These are phyloP conservation scores for Solanum infundibuliforme DNA, from an alignment of 257 asterid species.

Conservation along the genomic window DNA sequence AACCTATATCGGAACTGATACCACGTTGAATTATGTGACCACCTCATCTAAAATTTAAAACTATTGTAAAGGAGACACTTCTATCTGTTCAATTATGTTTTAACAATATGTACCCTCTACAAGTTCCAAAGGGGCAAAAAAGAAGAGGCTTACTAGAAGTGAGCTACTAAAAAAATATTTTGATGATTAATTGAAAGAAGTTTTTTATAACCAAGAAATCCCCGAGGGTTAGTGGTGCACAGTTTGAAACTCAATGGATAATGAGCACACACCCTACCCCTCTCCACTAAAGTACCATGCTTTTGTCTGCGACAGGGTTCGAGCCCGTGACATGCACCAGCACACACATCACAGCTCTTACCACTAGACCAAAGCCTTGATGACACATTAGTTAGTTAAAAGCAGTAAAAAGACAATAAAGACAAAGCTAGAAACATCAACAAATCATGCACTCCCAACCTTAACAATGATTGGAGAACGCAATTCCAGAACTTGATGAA, in stretches of 20 bases:
- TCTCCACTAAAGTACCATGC: background rate
- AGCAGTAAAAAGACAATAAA: background rate
- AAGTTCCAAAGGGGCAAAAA: background rate
- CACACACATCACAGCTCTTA: background rate
- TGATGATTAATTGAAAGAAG: background rate
- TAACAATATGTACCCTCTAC: background rate
- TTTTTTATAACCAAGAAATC: background rate
- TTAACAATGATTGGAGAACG: conserved; percentile 88
- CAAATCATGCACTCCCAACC: conserved; percentile 31
- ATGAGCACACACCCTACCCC: background rate
- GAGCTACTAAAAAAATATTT: background rate
- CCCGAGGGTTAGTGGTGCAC: background rate
- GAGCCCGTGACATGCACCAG: background rate
- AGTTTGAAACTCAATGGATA: background rate
- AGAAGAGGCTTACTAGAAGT: background rate
- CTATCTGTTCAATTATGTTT: background rate
- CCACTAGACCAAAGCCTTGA: background rate
- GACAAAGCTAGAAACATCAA: background rate
- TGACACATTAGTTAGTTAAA: background rate
- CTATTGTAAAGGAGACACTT: background rate
- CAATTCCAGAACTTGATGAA: conserved; percentile 83
- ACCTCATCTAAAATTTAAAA: background rate
- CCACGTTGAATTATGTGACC: too few species aligned
- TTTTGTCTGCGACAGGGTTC: background rate
- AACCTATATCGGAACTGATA: background rate